These are phyloP conservation scores for Candida lessepsii DNA, from an alignment of 805 yeast genomes.

Conservation along the genomic window DNA sequence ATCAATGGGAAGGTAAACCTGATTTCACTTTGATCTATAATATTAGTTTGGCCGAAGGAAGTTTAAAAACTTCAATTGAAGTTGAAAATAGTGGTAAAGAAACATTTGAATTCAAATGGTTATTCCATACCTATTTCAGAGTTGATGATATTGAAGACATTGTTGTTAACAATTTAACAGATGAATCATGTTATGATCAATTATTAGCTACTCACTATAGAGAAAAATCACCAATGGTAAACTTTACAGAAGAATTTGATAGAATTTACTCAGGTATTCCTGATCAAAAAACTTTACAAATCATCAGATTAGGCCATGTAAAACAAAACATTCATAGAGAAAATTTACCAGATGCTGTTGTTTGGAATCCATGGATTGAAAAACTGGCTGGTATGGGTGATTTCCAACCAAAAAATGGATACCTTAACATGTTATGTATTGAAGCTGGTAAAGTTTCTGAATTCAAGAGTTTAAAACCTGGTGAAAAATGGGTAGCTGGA, in stretches of 20 bases:
- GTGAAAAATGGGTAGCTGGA: conserved; percentile 70
- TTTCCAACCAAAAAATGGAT: conserved; percentile 84
- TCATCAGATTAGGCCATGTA: conserved; percentile 70
- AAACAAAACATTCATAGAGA: conserved; percentile 63
- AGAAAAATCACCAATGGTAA: conserved; percentile 73
- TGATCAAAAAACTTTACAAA: conserved; percentile 55
- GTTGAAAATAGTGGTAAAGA: conserved; percentile 68
- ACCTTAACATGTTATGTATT: conserved; percentile 83
- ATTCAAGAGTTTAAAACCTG: conserved; percentile 63
- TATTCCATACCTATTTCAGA: conserved; percentile 86
- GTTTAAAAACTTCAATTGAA: conserved; percentile 67
- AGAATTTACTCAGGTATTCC: conserved; percentile 72
- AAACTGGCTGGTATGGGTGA: conserved; percentile 84
- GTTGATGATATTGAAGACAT: conserved; percentile 77
- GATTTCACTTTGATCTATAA: conserved; percentile 80
- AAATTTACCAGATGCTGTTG: conserved; percentile 71
- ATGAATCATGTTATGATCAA: conserved; percentile 74
- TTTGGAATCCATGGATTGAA: conserved; percentile 97
- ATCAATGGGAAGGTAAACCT: conserved; percentile 51
- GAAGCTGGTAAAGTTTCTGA: conserved; percentile 90
- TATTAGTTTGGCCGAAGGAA: conserved; percentile 56
- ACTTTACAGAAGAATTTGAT: conserved; percentile 78
- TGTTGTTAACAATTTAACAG: conserved; percentile 74
- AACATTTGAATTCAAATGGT: conserved; percentile 83
- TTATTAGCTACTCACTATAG: conserved; percentile 57